Evolutionary conservation across 495 filamentous ascomycete genomes (phyloP).

Genomic region (Aspergillus nidulans): DNA sequence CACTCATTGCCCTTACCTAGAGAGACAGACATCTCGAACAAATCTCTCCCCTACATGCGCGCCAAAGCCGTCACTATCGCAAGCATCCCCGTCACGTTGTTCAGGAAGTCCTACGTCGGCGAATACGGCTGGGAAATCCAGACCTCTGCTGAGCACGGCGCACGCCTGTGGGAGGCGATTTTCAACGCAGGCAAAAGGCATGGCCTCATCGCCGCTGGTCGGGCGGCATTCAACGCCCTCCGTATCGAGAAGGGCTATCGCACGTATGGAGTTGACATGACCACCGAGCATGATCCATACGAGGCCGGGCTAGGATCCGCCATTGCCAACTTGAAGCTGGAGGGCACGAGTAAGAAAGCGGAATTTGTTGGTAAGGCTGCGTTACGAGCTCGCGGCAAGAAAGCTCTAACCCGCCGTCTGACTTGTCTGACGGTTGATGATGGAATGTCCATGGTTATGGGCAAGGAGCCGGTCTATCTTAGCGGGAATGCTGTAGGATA

Average conservation of each 20-base stretch:
- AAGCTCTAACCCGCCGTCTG: constrained; percentile 25
- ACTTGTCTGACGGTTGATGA: constrained; percentile 43
- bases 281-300: constrained; percentile 45
- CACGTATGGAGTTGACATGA: constrained; percentile 42
- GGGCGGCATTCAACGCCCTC: constrained; percentile 43
- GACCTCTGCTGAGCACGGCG: constrained; percentile 42
- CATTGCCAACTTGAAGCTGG: constrained; percentile 17
- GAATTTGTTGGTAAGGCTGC: constrained; percentile 38
- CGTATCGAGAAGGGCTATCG: constrained; percentile 47
- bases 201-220: constrained; percentile 45
- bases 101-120: constrained; percentile 46
- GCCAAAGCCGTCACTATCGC: constrained; percentile 32
- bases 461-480: constrained; percentile 47
- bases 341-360: constrained; percentile 31
- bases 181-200: constrained; percentile 41
- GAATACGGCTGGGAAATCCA: constrained; percentile 51
- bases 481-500: constrained; percentile 34
- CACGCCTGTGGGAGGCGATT: constrained; percentile 43
- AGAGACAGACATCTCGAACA: constrained; percentile 33
- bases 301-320: constrained; percentile 39
- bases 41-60: constrained; percentile 34
- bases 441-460: constrained; percentile 41
- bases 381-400: constrained; percentile 22
- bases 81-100: constrained; percentile 37
- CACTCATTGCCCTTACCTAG: constrained; percentile 10